Base-by-base conservation (phyloP, 805 yeast species). In the Peterozyma toletana region DNA sequence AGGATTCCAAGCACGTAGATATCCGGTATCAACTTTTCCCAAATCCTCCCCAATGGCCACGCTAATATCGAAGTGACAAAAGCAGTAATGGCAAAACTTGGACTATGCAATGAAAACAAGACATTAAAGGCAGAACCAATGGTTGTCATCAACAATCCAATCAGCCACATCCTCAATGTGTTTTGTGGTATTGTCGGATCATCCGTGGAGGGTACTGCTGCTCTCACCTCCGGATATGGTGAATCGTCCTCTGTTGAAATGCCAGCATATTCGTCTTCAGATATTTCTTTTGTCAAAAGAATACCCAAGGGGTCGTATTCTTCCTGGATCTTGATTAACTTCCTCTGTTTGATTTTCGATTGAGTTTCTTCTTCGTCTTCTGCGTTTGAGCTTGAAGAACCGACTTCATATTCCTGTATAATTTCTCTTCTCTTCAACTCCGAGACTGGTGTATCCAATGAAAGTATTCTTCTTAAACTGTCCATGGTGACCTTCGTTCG, bases 201-300 rank as follows among this genome's bases (percentile, higher is more conserved):
- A 50, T 80, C 85, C 38, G 54, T 63, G 10, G 79, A 73, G 14
- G 78, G 80, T 11, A 78, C 78, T n/a, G 82, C 73, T 9, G 86
- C 80, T 34, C 86, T 60, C 10, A 81, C 82, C 52, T 81, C 86
- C 1, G 85, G 82, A 48, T 77, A 78, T 3, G 85, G 83, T 3
- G 81, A 73, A 43, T 68, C 70, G 11, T 42, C 48, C 37, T 46
- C 48, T 10, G 39, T 42, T 3, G 38, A 30, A 33, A 46, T 39
- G 30, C 43, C 30, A 11, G 48, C 48, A 35, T 46, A 46, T 14
- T 30, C 34, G 29, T 46, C 48, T 29, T 46, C 48, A 9, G 21
- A 21, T 7, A 46, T 33, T 6, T 40, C 42, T 15, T 42, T 39
- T 21, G 27, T 21, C 27, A 21, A 21, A 21, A 21, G 27, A 5